A percentile compares a stretch with the other conserved stretches of the same genome.
Evolutionary conservation across 2,329 filamentous ascomycete species (phyloP).

Genomic region (Penicillium psychrosexuale): DNA sequence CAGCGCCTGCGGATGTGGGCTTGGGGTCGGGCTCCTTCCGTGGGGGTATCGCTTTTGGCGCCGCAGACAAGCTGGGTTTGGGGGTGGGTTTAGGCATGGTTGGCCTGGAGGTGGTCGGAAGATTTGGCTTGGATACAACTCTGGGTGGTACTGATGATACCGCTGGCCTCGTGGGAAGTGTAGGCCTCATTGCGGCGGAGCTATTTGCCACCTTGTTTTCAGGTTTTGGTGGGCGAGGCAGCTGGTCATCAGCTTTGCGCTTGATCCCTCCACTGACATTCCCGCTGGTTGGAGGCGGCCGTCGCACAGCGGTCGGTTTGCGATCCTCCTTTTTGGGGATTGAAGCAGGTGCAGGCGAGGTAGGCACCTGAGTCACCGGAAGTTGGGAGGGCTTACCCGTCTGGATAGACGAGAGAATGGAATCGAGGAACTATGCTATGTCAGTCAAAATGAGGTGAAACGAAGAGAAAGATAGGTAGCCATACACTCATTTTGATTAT

Average conservation of each 20-base stretch:
- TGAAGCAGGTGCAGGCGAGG: conserved; percentile 24
- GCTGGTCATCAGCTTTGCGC: conserved; percentile 44
- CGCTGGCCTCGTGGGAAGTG: conserved; percentile 16
- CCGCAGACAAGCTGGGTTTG: conserved; percentile 17
- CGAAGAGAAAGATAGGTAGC: not conserved
- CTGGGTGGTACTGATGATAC: conserved; percentile 21
- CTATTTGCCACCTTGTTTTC: conserved; percentile 20
- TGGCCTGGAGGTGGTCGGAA: conserved; percentile 6
- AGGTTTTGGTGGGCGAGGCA: conserved; percentile 31
- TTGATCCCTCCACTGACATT: conserved; percentile 32
- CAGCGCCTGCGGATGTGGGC: not conserved
- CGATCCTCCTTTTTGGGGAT: conserved; percentile 22
- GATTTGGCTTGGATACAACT: conserved; percentile 13
- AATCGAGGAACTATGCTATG: conserved; percentile 48
- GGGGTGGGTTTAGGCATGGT: conserved; percentile 19
- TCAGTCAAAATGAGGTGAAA: conserved; percentile 19
- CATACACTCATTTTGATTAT: conserved; percentile 41
- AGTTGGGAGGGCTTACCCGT: conserved; percentile 37
- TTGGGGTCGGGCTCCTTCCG: conserved; percentile 17
- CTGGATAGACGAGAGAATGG: conserved; percentile 51
- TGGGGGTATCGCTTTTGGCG: conserved; percentile 19
- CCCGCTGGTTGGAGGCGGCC: conserved; percentile 18
- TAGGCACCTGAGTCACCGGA: conserved; percentile 27
- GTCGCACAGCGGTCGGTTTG: conserved; percentile 18
- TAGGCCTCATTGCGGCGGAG: conserved; percentile 15